A percentile compares a stretch with the other conserved stretches of the same genome.
Conservation (phyloP, 768 basidiomycete genomes). For the Suillus brevipes region DNA sequence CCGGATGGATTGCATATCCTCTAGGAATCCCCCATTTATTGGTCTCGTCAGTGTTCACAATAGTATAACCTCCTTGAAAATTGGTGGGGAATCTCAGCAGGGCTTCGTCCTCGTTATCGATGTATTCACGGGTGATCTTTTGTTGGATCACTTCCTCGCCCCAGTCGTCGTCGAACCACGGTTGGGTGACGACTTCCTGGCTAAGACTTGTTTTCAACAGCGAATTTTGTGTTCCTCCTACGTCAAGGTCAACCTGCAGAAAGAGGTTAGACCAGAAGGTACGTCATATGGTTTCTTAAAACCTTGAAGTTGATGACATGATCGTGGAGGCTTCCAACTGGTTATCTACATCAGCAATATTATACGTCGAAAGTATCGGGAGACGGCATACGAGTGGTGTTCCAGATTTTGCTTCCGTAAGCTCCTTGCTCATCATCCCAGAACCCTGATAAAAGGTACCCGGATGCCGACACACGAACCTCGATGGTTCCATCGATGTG, state of each 20-base stretch:
- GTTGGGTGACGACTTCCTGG: constrained; percentile 48
- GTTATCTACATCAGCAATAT: background rate
- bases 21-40: constrained; percentile 60
- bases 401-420: constrained; percentile 59
- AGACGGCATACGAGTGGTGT: constrained; percentile 48
- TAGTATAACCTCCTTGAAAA: constrained; percentile 55
- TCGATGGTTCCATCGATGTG: constrained; percentile 67
- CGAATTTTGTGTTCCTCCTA: constrained; percentile 59
- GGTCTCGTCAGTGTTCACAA: constrained; percentile 52
- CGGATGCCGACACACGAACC: constrained; percentile 64
- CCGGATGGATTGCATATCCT: constrained; percentile 64
- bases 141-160: constrained; percentile 55
- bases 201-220: constrained; percentile 50
- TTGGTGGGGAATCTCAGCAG: constrained; percentile 53
- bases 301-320: constrained; percentile 67
- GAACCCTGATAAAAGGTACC: constrained; percentile 65
- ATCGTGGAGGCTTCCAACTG: constrained; percentile 70
- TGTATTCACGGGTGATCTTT: constrained; percentile 47
- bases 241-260: constrained; percentile 58
- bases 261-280: constrained; percentile 4
- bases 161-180: constrained; percentile 64
- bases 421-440: constrained; percentile 50
- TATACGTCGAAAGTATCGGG: background rate
- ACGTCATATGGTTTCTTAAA: background rate
- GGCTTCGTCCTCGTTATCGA: constrained; percentile 53